phyloP scores from a whole-genome alignment of 768 basidiomycete species.

The Lactarius deliciosus region DNA sequence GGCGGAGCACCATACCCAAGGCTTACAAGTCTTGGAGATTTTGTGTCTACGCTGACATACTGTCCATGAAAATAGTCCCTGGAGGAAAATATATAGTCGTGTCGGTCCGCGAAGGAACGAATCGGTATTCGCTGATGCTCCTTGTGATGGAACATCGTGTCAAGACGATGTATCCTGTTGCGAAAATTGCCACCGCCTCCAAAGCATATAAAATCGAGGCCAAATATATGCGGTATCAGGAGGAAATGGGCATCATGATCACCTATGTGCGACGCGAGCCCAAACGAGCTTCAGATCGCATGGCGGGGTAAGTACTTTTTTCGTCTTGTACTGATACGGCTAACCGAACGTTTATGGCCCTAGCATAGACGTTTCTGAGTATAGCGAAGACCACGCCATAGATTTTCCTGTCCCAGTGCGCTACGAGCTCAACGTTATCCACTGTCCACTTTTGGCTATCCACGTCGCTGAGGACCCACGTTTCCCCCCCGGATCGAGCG shows the following conservation, averaged over 20 bases:
- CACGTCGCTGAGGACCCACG: slow-evolving; percentile 27
- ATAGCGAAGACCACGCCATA: slow-evolving; percentile 23
- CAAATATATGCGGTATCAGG: slow-evolving; percentile 22
- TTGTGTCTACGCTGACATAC: slow-evolving; percentile 17
- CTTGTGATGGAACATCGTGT: slow-evolving; percentile 31
- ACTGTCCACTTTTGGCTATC: slow-evolving; percentile 26
- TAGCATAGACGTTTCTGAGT: slow-evolving; percentile 27
- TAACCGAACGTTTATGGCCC: not conserved
- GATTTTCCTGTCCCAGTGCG: slow-evolving; percentile 28
- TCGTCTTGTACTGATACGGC: not conserved
- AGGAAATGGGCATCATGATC: slow-evolving; percentile 27
- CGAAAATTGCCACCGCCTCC: slow-evolving; percentile 15
- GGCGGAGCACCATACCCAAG: slow-evolving; percentile 26
- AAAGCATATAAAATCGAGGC: slow-evolving; percentile 28
- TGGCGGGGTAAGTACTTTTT: slow-evolving; percentile 13
- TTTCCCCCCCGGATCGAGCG: slow-evolving; percentile 24
- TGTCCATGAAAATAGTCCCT: slow-evolving; percentile 29
- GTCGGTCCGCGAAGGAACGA: slow-evolving; percentile 19
- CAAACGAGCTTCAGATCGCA: slow-evolving; percentile 17
- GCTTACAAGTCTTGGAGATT: slow-evolving; percentile 23
- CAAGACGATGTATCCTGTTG: slow-evolving; percentile 27
- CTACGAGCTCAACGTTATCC: slow-evolving; percentile 25
- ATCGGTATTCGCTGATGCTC: slow-evolving; percentile 25
- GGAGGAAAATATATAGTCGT: slow-evolving; percentile 29
- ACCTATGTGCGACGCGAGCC: slow-evolving; percentile 26